phyloP scores from a whole-genome alignment of 768 basidiomycete species.

The Cubamyces sp. region DNA sequence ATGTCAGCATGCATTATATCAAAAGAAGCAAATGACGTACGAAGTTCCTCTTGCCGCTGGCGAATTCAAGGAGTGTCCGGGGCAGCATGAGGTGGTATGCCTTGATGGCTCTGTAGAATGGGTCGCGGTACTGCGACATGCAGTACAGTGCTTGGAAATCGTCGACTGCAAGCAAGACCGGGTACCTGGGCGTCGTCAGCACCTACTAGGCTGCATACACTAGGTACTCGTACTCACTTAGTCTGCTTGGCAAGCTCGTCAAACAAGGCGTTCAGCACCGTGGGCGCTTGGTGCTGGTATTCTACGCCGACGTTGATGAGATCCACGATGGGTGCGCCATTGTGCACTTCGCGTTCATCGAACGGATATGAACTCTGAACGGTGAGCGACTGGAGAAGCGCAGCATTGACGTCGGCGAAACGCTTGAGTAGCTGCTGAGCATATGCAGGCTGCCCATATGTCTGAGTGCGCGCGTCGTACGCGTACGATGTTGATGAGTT shows the following conservation, averaged over 20 bases:
- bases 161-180: conserved; percentile 84
- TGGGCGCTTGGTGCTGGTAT: conserved; percentile 54
- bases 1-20: neutral
- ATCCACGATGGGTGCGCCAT: conserved; percentile 53
- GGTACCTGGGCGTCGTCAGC: conserved; percentile 50
- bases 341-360: conserved; percentile 45
- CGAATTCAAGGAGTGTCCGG: conserved; percentile 75
- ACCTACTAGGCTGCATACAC: neutral
- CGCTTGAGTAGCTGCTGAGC: conserved; percentile 67
- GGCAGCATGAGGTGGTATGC: conserved; percentile 82
- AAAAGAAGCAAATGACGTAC: conserved; percentile 47
- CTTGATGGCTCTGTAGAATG: conserved; percentile 67
- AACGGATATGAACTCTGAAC: conserved; percentile 30
- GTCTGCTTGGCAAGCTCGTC: conserved; percentile 65
- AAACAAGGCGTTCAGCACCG: conserved; percentile 61
- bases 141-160: conserved; percentile 85
- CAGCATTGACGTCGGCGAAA: conserved; percentile 60
- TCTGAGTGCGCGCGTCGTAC: conserved; percentile 77
- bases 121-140: conserved; percentile 70
- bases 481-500: conserved; percentile 73
- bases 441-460: conserved; percentile 73
- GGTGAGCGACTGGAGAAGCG: conserved; percentile 45
- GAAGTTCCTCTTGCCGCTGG: conserved; percentile 68
- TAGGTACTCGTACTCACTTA: conserved; percentile 46
- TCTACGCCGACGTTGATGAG: conserved; percentile 63